A percentile compares a stretch with the other conserved stretches of the same genome.
Conservation (phyloP, 1,284 basidiomycete species). For the Inonotus obliquus region DNA sequence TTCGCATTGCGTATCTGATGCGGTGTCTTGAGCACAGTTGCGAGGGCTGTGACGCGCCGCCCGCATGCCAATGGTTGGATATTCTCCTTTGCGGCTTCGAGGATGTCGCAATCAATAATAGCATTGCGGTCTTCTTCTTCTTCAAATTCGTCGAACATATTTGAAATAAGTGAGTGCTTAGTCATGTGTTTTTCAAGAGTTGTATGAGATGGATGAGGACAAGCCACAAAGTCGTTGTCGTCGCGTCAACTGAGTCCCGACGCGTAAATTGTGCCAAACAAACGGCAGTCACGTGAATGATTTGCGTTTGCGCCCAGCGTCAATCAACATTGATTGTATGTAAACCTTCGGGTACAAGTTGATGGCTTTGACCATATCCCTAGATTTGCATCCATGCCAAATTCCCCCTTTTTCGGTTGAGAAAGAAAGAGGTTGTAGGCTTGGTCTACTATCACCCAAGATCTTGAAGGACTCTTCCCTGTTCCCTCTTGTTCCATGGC, state of each 20-base stretch:
- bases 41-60: conserved; percentile 67
- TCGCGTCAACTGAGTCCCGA: background rate
- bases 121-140: conserved; percentile 12
- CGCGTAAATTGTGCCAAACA: background rate
- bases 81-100: conserved; percentile 82
- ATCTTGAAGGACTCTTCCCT: too few species aligned
- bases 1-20: conserved; percentile 67
- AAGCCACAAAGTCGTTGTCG: background rate
- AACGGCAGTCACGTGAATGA: background rate
- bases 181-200: background rate
- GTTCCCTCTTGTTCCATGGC: too few species aligned
- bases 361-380: too few species aligned
- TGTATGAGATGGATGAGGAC: background rate
- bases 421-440: too few species aligned
- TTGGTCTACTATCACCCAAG: too few species aligned
- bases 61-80: conserved; percentile 74
- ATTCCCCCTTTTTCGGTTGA: too few species aligned
- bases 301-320: too few species aligned
- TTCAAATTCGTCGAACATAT: background rate
- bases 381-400: too few species aligned
- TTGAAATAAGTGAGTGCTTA: background rate
- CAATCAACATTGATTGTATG: too few species aligned
- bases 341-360: too few species aligned
- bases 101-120: conserved; percentile 71
- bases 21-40: conserved; percentile 65